Percentiles rank a stretch among this genome's conserved stretches.
These are phyloP conservation scores for Gaertneriomyces semiglobifer DNA, from an alignment of 192 early-diverging fungal genomes.

Conservation along the genomic window DNA sequence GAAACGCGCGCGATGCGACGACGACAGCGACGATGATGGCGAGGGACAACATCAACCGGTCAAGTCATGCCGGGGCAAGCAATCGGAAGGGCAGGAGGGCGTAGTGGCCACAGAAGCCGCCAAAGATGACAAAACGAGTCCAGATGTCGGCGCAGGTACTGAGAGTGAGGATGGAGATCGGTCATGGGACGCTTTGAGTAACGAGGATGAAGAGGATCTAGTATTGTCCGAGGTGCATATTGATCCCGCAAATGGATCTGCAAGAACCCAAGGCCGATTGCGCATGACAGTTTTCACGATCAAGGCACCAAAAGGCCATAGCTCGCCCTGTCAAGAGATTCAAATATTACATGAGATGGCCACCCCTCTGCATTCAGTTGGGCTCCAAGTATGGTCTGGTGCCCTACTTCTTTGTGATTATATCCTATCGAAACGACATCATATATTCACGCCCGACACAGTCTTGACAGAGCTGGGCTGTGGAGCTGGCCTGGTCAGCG, in stretches of 20 bases:
- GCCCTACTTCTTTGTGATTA: conserved; percentile 33
- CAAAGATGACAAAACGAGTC: no score
- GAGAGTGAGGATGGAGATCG: no score
- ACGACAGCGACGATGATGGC: no score
- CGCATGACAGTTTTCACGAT: conserved; percentile 5
- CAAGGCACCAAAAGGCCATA: not conserved
- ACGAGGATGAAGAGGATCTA: conserved; percentile 23
- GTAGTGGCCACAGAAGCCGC: no score
- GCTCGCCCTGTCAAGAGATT: not conserved
- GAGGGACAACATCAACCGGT: no score
- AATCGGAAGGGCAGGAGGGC: no score
- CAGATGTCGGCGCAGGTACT: no score
- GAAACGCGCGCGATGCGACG: no score
- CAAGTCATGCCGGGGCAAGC: no score
- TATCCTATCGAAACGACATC: conserved; percentile 4
- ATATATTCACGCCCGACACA: not conserved
- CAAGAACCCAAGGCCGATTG: not conserved
- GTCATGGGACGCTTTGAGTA: not conserved
- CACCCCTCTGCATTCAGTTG: conserved; percentile 19
- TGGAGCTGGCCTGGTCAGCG: conserved; percentile 29
- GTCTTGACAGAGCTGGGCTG: conserved; percentile 31
- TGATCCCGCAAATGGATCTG: conserved; percentile 2
- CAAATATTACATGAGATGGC: conserved; percentile 29
- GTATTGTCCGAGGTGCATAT: conserved; percentile 34
- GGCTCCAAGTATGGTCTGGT: conserved; percentile 36